phyloP scores from a whole-genome alignment of 2,329 filamentous ascomycete genomes.

The Fusarium robinianum region DNA sequence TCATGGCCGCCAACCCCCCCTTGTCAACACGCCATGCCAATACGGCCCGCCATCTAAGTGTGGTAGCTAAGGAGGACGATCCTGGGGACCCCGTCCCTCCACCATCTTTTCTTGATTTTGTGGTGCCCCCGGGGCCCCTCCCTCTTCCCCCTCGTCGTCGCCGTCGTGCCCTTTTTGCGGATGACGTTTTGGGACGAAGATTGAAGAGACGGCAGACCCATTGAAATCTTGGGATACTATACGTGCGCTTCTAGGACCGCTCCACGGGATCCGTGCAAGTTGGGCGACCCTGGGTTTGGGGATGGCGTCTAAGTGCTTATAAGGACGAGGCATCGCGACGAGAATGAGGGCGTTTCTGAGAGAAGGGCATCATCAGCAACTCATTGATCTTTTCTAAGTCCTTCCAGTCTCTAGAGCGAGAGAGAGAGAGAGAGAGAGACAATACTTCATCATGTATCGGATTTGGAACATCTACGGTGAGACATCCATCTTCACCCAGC shows the following conservation, averaged over 20 bases:
- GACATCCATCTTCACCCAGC: background rate
- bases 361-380: conserved; percentile 11
- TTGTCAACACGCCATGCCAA: conserved; percentile 18
- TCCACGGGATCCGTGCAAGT: conserved; percentile 19
- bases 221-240: conserved; percentile 22
- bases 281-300: conserved; percentile 1
- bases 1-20: conserved; percentile 1
- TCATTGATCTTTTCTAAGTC: conserved; percentile 1
- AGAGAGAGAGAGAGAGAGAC: conserved; percentile 1
- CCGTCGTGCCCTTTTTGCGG: conserved; percentile 4
- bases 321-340: conserved; percentile 15
- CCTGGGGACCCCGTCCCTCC: conserved; percentile 30
- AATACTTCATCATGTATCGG: conserved; percentile 37
- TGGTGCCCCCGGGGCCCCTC: conserved; percentile 6
- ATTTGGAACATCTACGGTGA: conserved; percentile 47
- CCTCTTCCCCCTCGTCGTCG: too few relatives aligned
- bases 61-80: conserved; percentile 22
- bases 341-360: background rate
- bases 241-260: conserved; percentile 36
- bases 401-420: background rate
- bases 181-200: conserved; percentile 29
- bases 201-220: conserved; percentile 21
- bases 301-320: conserved; percentile 20
- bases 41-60: conserved; percentile 9
- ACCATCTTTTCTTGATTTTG: too few relatives aligned